These are phyloP conservation scores for Ophiognomonia clavigignenti-juglandacearum DNA, from an alignment of 2,329 filamentous ascomycete genomes.

Conservation along the genomic window DNA sequence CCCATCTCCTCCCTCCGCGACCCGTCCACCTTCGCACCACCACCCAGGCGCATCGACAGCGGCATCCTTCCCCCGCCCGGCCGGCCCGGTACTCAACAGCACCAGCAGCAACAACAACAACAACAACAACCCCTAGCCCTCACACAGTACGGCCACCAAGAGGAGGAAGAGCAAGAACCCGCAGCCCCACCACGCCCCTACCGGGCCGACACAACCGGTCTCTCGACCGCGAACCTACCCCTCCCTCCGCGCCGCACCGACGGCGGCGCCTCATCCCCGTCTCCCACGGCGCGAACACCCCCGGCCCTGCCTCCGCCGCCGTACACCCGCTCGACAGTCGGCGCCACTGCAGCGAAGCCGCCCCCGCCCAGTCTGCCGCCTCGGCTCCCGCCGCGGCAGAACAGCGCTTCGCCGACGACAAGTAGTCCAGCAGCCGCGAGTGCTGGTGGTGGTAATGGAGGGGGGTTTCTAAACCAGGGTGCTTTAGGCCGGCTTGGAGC, in stretches of 20 bases:
- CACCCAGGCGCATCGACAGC: slow-evolving; percentile 57
- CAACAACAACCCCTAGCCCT: too few relatives aligned
- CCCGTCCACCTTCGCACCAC: slow-evolving; percentile 72
- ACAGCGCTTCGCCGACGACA: slow-evolving; percentile 38
- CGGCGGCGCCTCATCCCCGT: slow-evolving; percentile 15
- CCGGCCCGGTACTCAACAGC: slow-evolving; percentile 20
- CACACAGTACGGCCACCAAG: slow-evolving; percentile 22
- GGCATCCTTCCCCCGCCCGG: slow-evolving; percentile 18
- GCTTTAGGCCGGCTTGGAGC: slow-evolving; percentile 63
- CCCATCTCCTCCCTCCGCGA: slow-evolving; percentile 53
- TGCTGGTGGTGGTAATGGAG: too few relatives aligned
- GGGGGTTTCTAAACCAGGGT: slow-evolving; percentile 42
- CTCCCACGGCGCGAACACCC: slow-evolving; percentile 12
- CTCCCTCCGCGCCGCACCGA: slow-evolving; percentile 58
- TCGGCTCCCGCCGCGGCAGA: slow-evolving; percentile 51
- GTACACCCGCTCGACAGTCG: slow-evolving; percentile 2
- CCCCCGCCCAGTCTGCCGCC: slow-evolving; percentile 69
- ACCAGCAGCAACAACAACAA: slow-evolving; percentile 14
- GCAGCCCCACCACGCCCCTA: slow-evolving; percentile 59
- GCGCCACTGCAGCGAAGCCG: slow-evolving; percentile 14
- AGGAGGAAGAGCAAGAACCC: slow-evolving; percentile 29
- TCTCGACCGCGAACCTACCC: slow-evolving; percentile 64
- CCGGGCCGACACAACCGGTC: slow-evolving; percentile 63
- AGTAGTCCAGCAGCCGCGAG: too few relatives aligned
- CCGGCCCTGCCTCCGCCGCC: slow-evolving; percentile 22